Evolutionary conservation across 2,329 filamentous ascomycete species (phyloP), one percentile per base, ranked within the genome.

Genomic region (Trichoderma lentiforme): DNA sequence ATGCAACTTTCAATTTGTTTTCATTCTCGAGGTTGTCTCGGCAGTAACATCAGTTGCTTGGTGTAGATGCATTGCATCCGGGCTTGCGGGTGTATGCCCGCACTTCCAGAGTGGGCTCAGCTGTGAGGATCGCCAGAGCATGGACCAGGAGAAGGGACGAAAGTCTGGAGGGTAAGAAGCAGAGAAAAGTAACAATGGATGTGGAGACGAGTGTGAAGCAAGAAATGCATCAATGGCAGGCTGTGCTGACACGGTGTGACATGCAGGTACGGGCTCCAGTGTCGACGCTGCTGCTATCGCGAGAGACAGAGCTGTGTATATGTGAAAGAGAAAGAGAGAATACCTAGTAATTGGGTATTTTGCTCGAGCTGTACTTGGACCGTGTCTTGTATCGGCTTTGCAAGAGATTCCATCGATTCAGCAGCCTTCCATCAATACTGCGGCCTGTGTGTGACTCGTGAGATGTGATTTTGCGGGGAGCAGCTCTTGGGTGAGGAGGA

Each of bases 161-260:
- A 56, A 21, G 24, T 34, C 24, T 34, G 26, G 14, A 28, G 18
- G 32, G 9, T 30, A n/a, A 58, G 24, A 67, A 32, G 65, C 18
- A 26, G 39, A 12, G 21, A 32, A 24, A 24, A 68, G 65, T 61
- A 34, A 39, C 36, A 69, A n/a, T 14, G 39, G 36, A 26, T 32
- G 53, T 61, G 65, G 65, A 8, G 34, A 51, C 26, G 18, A 24
- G 9, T 47, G n/a, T 21, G 36, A 60, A 60, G 65, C 65, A 68
- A 60, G 53, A 26, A 60, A 60, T 60, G 53, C 34, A 15, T 58
- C 24, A 24, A 58, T 67, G 64, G 64, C 30, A 43, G 34, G 65
- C 65, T 68, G 65, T 60, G 65, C 65, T 68, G 36, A 68, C 65
- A 63, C 36, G 14, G 36, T 26, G 30, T 63, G 24, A 63, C 60